Evolutionary conservation across 2,329 filamentous ascomycete species (phyloP), one percentile per base, ranked within the genome.

Genomic region (Alternaria panax): DNA sequence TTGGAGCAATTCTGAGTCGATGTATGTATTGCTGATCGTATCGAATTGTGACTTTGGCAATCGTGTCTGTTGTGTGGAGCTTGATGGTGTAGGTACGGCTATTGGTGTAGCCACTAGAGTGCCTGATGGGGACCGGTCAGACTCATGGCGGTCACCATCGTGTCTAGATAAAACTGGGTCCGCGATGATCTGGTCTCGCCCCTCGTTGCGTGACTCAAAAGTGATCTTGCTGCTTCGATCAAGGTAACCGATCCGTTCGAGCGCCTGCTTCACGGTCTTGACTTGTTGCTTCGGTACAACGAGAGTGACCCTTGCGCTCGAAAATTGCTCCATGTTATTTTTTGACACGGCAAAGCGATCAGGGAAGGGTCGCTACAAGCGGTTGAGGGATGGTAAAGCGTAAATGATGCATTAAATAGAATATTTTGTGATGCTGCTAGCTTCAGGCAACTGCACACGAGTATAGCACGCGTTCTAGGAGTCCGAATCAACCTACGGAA

Each of bases 231-330:
- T 60, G 4, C 45, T 62, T 25, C 65, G 69, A 38, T 79, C 72
- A 1, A 79, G 59, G n/a, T 60, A 38, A 7, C 64, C 67, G 7
- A 51, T 47, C 9, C 51, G 50, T 59, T 81, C 78, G n/a, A 82
- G 60, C 2, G 71, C 71, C 2, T 67, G 65, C 47, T 82, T 82
- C 0, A 80, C 75, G 3, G 48, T 65, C 54, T 81, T 81, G 34
- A 81, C 79, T 12, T 75, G 65, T 9, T 59, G 27, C 24, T 64
- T 66, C 1, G 78, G 73, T 2, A 80, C 78, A 2, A 75, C 2
- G 5, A 78, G 27, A 3, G 54, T 57, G 2, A 68, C 46, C 36
- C 14, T 60, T 9, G 30, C 24, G 27, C 11, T 40, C 24, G 5
- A 16, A 1, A 22, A 28, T 5, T 41, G 38, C 24, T 43, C 45